These are phyloP conservation scores for Paxillus ammoniavirescens DNA, from an alignment of 768 basidiomycete genomes.

Conservation along the genomic window DNA sequence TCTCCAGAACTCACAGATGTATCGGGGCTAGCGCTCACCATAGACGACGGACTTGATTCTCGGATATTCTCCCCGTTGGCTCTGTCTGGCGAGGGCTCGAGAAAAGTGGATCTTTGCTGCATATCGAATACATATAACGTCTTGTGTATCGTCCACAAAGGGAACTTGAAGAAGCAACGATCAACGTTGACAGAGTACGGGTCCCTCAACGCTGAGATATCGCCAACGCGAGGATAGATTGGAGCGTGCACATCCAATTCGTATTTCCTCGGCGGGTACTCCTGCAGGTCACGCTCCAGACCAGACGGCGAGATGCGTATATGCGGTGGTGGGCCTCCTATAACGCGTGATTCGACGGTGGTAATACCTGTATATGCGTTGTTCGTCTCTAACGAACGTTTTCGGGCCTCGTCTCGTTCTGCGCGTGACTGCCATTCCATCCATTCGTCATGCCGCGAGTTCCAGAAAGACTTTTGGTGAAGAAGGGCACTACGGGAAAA, in stretches of 20 bases:
- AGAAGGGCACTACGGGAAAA: conserved; percentile 59
- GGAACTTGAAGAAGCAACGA: conserved; percentile 53
- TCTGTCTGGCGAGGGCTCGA: conserved; percentile 8
- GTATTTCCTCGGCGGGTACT: conserved; percentile 2
- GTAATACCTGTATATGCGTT: conserved; percentile 30
- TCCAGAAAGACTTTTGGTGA: conserved; percentile 65
- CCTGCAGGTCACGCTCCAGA: conserved; percentile 27
- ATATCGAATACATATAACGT: conserved; percentile 63
- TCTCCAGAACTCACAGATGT: conserved; percentile 10
- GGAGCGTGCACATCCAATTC: conserved; percentile 22
- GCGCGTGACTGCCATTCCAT: conserved; percentile 31
- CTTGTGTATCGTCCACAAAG: conserved; percentile 67
- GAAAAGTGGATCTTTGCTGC: conserved; percentile 29
- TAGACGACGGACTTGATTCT: conserved; percentile 19
- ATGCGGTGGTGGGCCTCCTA: conserved; percentile 13
- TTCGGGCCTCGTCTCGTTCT: conserved; percentile 5
- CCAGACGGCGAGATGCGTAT: conserved; percentile 26
- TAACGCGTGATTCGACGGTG: background rate
- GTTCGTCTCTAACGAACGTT: background rate
- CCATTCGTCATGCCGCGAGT: conserved; percentile 52
- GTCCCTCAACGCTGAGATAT: conserved; percentile 57
- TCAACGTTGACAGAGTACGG: conserved; percentile 57
- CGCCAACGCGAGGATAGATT: conserved; percentile 61
- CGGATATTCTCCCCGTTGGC: conserved; percentile 6
- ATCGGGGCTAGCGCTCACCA: conserved; percentile 13